These are phyloP conservation scores for Aspergillus thermomutatus DNA, from an alignment of 2,329 filamentous ascomycete genomes.

Conservation along the genomic window DNA sequence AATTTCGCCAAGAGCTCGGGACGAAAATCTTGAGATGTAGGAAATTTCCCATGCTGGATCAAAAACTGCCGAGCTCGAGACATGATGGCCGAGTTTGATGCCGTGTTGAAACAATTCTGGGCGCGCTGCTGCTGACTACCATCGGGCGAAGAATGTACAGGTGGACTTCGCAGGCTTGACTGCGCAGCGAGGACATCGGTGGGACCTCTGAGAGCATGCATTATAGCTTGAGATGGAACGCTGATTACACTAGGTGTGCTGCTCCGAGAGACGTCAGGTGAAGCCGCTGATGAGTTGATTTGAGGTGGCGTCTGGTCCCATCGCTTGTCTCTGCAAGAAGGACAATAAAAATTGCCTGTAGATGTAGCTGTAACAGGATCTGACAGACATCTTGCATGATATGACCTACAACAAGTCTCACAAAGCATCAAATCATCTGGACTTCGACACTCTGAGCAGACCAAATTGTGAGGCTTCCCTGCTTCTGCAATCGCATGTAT, in stretches of 20 bases:
- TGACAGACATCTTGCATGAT: slow-evolving; percentile 25
- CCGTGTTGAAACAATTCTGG: neutral
- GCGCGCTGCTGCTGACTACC: neutral
- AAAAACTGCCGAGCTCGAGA: slow-evolving; percentile 11
- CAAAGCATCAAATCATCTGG: slow-evolving; percentile 26
- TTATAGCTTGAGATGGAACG: neutral
- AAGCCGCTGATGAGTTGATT: slow-evolving; percentile 3
- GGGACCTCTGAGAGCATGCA: neutral
- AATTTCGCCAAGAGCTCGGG: slow-evolving; percentile 21
- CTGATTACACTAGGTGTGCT: slow-evolving; percentile 7
- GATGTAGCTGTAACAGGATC: neutral
- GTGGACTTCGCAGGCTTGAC: neutral
- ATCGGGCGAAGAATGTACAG: neutral
- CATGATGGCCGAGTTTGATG: neutral
- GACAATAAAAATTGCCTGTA: slow-evolving; percentile 20
- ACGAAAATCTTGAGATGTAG: slow-evolving; percentile 8
- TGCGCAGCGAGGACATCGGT: neutral
- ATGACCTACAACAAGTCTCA: slow-evolving; percentile 30
- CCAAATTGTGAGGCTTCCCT: slow-evolving; percentile 29
- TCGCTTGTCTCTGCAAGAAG: slow-evolving; percentile 20
- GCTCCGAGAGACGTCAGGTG: slow-evolving; percentile 9
- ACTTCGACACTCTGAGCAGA: slow-evolving; percentile 26
- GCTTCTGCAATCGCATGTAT: slow-evolving; percentile 5
- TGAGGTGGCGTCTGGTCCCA: slow-evolving; percentile 22
- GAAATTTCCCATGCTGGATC: slow-evolving; percentile 9